These are phyloP conservation scores for Hyphopichia burtonii DNA, from an alignment of 1,139 yeast genomes.

Conservation along the genomic window DNA sequence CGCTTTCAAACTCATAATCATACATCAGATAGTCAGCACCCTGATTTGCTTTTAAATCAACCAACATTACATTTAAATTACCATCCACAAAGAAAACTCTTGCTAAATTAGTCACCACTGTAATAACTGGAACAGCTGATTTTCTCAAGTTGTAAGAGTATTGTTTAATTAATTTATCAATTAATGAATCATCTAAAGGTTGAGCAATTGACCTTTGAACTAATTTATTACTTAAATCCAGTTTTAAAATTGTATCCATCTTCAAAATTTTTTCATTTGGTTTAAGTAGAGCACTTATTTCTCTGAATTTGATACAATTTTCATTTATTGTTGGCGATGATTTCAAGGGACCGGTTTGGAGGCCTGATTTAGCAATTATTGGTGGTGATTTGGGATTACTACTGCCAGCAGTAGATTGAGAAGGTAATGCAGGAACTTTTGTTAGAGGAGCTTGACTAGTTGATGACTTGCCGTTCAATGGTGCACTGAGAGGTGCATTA, in stretches of 20 bases:
- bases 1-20: constrained; percentile 64
- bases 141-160: constrained; percentile 34
- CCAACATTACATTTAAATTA: constrained; percentile 37
- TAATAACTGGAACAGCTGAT: constrained; percentile 37
- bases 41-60: constrained; percentile 50
- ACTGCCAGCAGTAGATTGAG: constrained; percentile 4
- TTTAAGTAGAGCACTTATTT: constrained; percentile 31
- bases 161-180: constrained; percentile 42
- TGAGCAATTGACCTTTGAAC: constrained; percentile 20
- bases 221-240: constrained; percentile 29
- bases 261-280: constrained; percentile 43
- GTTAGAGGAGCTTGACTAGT: background rate
- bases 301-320: constrained; percentile 26
- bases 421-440: constrained; percentile 1
- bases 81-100: constrained; percentile 44
- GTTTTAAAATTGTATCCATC: constrained; percentile 39
- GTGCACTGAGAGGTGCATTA: no score
- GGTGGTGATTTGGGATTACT: background rate
- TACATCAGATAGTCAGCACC: constrained; percentile 70
- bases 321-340: background rate
- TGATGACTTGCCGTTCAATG: no score
- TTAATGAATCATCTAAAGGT: constrained; percentile 33
- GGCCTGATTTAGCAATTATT: background rate
- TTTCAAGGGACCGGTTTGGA: background rate
- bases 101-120: constrained; percentile 51